Conservation (phyloP, 768 basidiomycete genomes). For the Mycena pura region DNA sequence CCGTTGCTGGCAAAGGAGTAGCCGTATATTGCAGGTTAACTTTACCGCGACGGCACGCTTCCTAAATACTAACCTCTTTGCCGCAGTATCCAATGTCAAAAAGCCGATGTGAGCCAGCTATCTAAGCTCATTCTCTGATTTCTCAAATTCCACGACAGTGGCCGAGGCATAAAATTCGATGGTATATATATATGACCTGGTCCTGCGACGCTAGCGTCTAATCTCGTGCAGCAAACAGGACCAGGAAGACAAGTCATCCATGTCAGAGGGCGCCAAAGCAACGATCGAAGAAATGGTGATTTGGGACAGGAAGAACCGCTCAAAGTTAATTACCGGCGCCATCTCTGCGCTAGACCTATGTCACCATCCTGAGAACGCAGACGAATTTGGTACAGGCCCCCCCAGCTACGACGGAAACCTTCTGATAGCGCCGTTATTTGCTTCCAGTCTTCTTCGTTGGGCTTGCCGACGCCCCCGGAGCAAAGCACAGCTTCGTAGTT, state of each 20-base stretch:
- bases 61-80: too few relatives aligned
- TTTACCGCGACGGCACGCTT: too few relatives aligned
- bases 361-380: conserved; percentile 26
- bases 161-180: conserved; percentile 25
- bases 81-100: conserved; percentile 22
- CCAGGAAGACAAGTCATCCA: conserved; percentile 3
- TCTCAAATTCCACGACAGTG: not conserved
- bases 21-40: conserved; percentile 27
- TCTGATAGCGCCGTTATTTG: conserved; percentile 9
- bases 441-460: conserved; percentile 20
- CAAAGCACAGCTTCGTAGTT: conserved; percentile 20
- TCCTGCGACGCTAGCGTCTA: not conserved
- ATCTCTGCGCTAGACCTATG: conserved; percentile 27
- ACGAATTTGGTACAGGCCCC: conserved; percentile 23
- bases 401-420: not conserved
- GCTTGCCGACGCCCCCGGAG: conserved; percentile 23
- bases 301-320: conserved; percentile 26
- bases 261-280: conserved; percentile 10
- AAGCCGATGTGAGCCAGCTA: conserved; percentile 24
- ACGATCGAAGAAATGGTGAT: conserved; percentile 24
- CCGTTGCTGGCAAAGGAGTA: conserved; percentile 24
- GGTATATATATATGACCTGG: not conserved
- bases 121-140: not conserved
- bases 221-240: conserved; percentile 15
- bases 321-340: conserved; percentile 22